These are phyloP conservation scores for Phylloporus sp. DNA, from an alignment of 1,284 basidiomycete species.

Conservation along the genomic window DNA sequence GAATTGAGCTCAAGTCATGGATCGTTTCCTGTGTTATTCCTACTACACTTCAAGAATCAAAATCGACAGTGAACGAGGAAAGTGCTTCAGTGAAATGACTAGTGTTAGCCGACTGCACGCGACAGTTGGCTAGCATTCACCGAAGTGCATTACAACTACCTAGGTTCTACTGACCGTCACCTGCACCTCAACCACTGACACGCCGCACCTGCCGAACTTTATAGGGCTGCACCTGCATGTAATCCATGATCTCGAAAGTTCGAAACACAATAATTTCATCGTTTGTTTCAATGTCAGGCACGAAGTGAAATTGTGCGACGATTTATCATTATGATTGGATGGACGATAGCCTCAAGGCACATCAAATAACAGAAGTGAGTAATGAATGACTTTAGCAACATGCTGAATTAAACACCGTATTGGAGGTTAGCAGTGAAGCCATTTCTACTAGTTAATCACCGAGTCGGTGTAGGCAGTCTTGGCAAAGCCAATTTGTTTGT, in stretches of 20 bases:
- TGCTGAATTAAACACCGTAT: neutral
- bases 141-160: too few species aligned
- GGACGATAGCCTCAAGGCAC: neutral
- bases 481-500: conserved; percentile 3
- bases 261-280: neutral
- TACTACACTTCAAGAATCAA: too few species aligned
- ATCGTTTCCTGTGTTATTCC: too few species aligned
- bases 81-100: too few species aligned
- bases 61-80: too few species aligned
- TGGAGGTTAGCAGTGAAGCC: neutral
- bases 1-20: too few species aligned
- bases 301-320: neutral
- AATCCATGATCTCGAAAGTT: neutral
- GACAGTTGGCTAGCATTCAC: too few species aligned
- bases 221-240: too few species aligned
- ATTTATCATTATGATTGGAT: neutral
- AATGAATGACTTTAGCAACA: neutral
- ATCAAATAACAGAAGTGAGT: neutral
- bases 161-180: too few species aligned
- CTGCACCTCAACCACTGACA: too few species aligned
- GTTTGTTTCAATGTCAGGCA: neutral
- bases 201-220: too few species aligned
- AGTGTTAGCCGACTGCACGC: too few species aligned
- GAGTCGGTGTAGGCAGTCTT: conserved; percentile 3
- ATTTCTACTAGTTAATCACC: neutral